These are phyloP conservation scores for Aureobasidium sp. DNA, from an alignment of 2,329 filamentous ascomycete species.

Conservation along the genomic window DNA sequence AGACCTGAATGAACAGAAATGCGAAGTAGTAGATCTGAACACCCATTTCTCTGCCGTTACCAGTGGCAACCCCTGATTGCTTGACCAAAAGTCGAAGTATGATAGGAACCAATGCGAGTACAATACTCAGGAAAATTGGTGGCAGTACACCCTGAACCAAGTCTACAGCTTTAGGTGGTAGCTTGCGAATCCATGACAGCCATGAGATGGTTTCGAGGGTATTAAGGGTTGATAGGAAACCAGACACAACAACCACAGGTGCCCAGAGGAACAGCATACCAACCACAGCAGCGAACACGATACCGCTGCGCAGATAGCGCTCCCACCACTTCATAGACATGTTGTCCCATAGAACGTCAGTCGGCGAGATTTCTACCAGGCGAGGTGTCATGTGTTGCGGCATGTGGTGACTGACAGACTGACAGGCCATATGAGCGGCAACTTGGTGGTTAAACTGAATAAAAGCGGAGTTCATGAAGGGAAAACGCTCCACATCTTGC, in stretches of 20 bases:
- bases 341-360: conserved; percentile 93
- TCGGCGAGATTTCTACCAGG: conserved; percentile 86
- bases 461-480: conserved; percentile 92
- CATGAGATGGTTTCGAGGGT: conserved; percentile 59
- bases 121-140: conserved; percentile 64
- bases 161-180: conserved; percentile 55
- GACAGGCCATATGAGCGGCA: conserved; percentile 95
- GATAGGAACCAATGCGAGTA: conserved; percentile 75
- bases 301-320: conserved; percentile 63
- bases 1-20: conserved; percentile 91
- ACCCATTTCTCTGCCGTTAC: conserved; percentile 68
- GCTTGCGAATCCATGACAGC: conserved; percentile 61
- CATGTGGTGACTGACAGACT: conserved; percentile 81
- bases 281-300: conserved; percentile 59
- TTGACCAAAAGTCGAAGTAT: conserved; percentile 67
- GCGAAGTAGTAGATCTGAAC: conserved; percentile 90
- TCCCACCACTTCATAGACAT: conserved; percentile 96
- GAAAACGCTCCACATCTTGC: conserved; percentile 74
- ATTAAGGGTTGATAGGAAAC: conserved; percentile 70
- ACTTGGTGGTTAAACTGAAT: conserved; percentile 98
- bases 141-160: conserved; percentile 82
- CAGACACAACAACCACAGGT: conserved; percentile 82
- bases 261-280: conserved; percentile 85
- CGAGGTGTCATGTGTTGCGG: conserved; percentile 91
- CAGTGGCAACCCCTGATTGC: conserved; percentile 75